phyloP scores from a whole-genome alignment of 2,329 filamentous ascomycete species.

The Diaporthe eres region DNA sequence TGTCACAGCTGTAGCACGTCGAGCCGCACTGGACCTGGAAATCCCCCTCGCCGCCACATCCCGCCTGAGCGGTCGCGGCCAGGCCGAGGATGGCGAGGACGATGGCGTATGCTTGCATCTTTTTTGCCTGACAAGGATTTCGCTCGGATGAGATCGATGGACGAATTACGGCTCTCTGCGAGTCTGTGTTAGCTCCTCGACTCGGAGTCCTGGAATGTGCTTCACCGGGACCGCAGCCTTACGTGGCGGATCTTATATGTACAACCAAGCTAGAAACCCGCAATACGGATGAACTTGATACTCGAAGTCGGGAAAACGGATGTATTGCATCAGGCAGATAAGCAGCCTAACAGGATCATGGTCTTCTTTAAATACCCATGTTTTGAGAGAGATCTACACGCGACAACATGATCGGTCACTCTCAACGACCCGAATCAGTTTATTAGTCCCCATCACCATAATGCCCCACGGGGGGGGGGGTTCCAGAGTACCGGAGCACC shows the following conservation, averaged over 20 bases:
- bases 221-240: background rate
- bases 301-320: background rate
- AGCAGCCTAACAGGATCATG: too few species aligned
- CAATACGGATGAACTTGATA: background rate
- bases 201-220: background rate
- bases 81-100: constrained; percentile 21
- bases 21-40: constrained; percentile 6
- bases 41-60: background rate
- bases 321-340: background rate
- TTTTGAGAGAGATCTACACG: background rate
- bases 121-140: background rate
- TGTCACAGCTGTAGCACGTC: constrained; percentile 7
- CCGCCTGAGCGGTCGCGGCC: background rate
- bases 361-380: background rate
- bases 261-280: background rate
- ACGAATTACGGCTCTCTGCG: background rate
- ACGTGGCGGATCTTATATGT: background rate
- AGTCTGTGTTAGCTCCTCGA: background rate
- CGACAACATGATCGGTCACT: background rate
- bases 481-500: background rate
- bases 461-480: background rate
- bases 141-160: background rate
- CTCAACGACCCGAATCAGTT: background rate
- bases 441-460: background rate
- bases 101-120: constrained; percentile 10